Evolutionary conservation across 2,329 filamentous ascomycete genomes (phyloP), one percentile per base, ranked within the genome.

Genomic region (Sphaerostilbella broomeana): DNA sequence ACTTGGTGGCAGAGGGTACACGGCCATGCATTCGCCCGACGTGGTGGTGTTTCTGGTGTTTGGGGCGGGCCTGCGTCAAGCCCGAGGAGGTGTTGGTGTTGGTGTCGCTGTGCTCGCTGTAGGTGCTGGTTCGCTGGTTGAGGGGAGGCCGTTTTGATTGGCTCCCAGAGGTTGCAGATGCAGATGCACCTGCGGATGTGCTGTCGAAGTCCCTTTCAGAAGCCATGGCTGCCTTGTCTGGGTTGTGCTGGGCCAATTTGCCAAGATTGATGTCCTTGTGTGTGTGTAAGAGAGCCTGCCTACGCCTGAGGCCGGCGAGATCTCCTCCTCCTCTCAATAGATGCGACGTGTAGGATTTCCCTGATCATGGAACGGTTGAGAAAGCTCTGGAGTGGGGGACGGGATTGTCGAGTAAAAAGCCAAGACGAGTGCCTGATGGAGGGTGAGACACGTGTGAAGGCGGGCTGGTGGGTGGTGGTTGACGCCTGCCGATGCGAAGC

Each of bases 91-190:
- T 50, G 45, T 49, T 47, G 39, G 49, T 49, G 38, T 45, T 44
- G 46, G 46, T 47, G 28, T 57, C 59, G 50, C 54, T 59, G 36
- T 61, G 53, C 22, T 44, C 42, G 33, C n/a, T n/a, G n/a, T n/a
- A n/a, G n/a, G n/a, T n/a, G 25, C 35, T 61, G 45, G 62, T 57
- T 50, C 56, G 58, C 43, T 59, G 57, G 50, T 47, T 54, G 54
- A 60, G 57, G 39, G 61, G 48, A 53, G 69, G 64, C 18, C 68
- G 67, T 62, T 73, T 75, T 75, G 70, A 75, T 75, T 75, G 72
- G 72, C 62, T 60, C 56, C 60, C 58, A 49, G 62, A 58, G 50
- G 39, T n/a, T n/a, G 19, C 34, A 41, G 42, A 33, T 36, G 42
- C 42, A 44, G 41, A 19, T 40, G 36, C 34, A 32, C 33, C 20